Conservation (phyloP, 805 yeast species). For the Ogataea haglerorum region DNA sequence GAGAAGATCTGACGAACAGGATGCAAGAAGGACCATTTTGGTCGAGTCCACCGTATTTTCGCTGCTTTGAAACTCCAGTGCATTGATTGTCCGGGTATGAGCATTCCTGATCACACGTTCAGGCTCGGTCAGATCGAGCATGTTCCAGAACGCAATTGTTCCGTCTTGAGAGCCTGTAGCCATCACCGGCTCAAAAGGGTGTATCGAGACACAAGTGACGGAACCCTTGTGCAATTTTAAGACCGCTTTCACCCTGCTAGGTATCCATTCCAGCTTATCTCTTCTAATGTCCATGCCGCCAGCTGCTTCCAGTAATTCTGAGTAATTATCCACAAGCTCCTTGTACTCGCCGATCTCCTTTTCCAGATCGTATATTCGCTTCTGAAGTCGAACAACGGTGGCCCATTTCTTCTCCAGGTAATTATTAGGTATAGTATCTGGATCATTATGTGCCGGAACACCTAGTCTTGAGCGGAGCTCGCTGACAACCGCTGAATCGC, state of each 20-base stretch:
- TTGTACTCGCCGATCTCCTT: conserved; percentile 48
- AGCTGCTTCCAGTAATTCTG: conserved; percentile 14
- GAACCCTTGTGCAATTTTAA: conserved; percentile 57
- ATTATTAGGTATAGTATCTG: conserved; percentile 25
- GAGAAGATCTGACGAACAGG: conserved; percentile 49
- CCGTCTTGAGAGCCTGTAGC: conserved; percentile 74
- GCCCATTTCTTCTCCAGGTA: conserved; percentile 79
- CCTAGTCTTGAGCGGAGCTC: conserved; percentile 7
- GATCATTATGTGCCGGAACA: conserved; percentile 1
- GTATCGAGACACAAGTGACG: conserved; percentile 63
- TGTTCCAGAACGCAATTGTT: conserved; percentile 67
- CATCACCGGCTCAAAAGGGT: conserved; percentile 67
- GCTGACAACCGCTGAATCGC: conserved; percentile 1
- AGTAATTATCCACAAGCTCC: conserved; percentile 37
- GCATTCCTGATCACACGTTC: conserved; percentile 59
- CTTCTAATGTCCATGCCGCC: conserved; percentile 13
- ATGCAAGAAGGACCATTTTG: conserved; percentile 38
- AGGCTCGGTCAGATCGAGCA: conserved; percentile 55
- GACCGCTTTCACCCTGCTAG: conserved; percentile 42
- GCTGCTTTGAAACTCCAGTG: conserved; percentile 52
- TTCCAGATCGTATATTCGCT: conserved; percentile 68
- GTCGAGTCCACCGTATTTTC: conserved; percentile 27
- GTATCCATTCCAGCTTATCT: conserved; percentile 59
- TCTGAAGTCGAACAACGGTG: conserved; percentile 76
- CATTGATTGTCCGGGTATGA: conserved; percentile 68